Evolutionary conservation across 345 rosid species (phyloP), one percentile per base, ranked within the genome.

Genomic region (Salix udensis): DNA sequence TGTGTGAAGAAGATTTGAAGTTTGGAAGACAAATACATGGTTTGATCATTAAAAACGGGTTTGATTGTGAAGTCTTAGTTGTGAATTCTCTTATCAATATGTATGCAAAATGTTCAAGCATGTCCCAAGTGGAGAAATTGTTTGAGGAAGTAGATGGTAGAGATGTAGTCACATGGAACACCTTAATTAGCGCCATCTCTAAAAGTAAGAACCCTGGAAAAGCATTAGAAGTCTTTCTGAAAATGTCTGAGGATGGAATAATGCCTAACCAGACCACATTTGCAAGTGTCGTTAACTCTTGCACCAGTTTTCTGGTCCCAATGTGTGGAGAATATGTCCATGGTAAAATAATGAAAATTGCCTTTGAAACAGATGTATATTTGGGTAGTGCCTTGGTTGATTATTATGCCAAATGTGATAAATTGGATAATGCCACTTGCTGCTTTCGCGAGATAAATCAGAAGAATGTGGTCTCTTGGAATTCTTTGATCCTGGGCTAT

Each of bases 391-490:
- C 97, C 55, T 83, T 91, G 76, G 89, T 91, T 40, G 88, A 89
- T 83, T 93, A 90, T 44, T 95, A 93, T 82, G 87, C 83, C 15
- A 93, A 93, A 76, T 83, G 92, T 81, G 86, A 80, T 76, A 71
- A 81, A 75, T 39, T 91, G 74, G 87, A 85, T 76, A 89, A 82
- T 80, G 91, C 94, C 31, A 80, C 66, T 71, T 70, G 39, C 61
- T 93, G 92, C 82, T 93, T 95, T 44, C 76, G 85, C 40, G 83
- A 84, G 66, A 85, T 95, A 70, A 3, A 14, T 67, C 81, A 87
- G 73, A 93, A 88, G 86, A 95, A 87, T 83, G 79, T 85, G 75
- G 92, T 93, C 74, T 91, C 88, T 69, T 93, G 98, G 98, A 95
- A 89, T 83, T 65, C 96, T 62, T 77, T 95, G 80, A 90, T 95